Conservation (phyloP, 2,329 filamentous ascomycete species). For the Penicillium sclerotigenum region DNA sequence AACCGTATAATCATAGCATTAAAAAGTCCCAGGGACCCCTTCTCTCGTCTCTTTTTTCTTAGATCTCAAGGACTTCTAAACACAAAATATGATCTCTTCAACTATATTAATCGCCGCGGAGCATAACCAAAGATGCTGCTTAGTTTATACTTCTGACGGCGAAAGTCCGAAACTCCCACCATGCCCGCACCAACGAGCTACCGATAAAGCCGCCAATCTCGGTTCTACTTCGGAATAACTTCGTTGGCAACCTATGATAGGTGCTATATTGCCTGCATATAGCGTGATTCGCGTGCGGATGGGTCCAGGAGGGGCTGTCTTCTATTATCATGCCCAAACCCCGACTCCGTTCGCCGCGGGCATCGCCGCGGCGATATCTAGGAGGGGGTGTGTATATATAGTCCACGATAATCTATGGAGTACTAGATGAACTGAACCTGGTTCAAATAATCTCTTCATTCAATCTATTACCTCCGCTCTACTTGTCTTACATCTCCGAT, state of each 20-base stretch:
- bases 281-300: not conserved
- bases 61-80: not conserved
- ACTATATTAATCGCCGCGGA: not conserved
- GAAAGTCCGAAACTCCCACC: not conserved
- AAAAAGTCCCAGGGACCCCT: not conserved
- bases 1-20: not conserved
- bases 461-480: not conserved
- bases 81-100: too few relatives aligned
- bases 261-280: not conserved
- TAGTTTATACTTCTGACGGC: not conserved
- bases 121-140: not conserved
- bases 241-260: not conserved
- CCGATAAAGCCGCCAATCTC: not conserved
- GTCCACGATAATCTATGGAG: not conserved
- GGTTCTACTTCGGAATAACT: not conserved
- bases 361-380: not conserved
- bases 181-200: not conserved
- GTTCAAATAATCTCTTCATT: not conserved
- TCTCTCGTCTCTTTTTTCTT: not conserved
- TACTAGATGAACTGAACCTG: not conserved
- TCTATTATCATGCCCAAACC: not conserved
- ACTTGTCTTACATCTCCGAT: not conserved
- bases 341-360: not conserved
- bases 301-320: not conserved
- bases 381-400: conserved; percentile 4